These are phyloP conservation scores for Kondoa subrosea DNA, from an alignment of 768 basidiomycete genomes.

Conservation along the genomic window DNA sequence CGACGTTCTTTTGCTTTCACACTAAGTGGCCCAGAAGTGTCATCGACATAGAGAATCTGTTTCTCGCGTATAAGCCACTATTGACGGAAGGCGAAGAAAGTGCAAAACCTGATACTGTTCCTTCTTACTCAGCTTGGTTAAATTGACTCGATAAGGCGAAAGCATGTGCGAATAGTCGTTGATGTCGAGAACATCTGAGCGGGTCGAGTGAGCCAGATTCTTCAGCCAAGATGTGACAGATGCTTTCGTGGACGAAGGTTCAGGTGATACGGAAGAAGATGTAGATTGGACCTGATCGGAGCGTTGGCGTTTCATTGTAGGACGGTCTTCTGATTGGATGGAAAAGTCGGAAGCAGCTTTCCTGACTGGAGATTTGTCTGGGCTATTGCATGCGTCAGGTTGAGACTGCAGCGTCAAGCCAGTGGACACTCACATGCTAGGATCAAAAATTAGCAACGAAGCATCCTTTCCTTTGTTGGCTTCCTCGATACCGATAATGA, in stretches of 20 bases:
- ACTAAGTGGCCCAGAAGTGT: not conserved
- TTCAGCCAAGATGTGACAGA: not conserved
- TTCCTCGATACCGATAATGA: slow-evolving; percentile 24
- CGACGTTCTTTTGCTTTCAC: not conserved
- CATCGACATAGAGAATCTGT: slow-evolving; percentile 13
- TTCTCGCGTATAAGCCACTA: too few species aligned
- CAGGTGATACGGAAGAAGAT: not conserved
- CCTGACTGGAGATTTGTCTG: not conserved
- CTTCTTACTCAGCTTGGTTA: slow-evolving; percentile 14
- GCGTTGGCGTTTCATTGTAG: not conserved
- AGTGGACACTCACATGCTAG: slow-evolving; percentile 17
- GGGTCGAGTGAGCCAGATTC: not conserved
- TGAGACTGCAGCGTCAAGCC: not conserved
- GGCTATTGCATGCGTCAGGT: not conserved
- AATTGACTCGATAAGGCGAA: slow-evolving; percentile 17
- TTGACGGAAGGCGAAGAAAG: not conserved
- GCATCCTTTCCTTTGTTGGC: slow-evolving; percentile 11
- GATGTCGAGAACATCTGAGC: not conserved
- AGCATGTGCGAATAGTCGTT: slow-evolving; percentile 16
- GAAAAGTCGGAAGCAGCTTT: not conserved
- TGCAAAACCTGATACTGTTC: slow-evolving; percentile 24
- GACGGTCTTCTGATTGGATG: not conserved
- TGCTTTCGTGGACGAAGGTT: not conserved
- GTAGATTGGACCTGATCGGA: not conserved
- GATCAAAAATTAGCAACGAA: slow-evolving; percentile 25